A percentile compares a stretch with the other conserved stretches of the same genome.
Conservation (phyloP, 371 early-diverging fungal species). For the Cokeromyces recurvatus region DNA sequence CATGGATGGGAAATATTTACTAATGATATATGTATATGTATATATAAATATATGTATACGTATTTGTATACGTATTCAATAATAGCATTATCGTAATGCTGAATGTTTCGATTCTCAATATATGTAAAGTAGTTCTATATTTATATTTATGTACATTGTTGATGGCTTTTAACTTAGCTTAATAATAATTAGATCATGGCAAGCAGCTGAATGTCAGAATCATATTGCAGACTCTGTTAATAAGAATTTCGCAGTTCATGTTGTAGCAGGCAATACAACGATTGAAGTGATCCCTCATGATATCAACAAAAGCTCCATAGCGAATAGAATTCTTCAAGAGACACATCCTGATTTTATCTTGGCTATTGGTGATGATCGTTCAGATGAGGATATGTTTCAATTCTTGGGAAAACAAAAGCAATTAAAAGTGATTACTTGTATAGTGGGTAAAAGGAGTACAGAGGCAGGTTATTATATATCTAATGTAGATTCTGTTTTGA, state of each 20-base stretch:
- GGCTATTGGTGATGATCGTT: slow-evolving; percentile 75
- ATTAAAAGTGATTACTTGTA: slow-evolving; percentile 47
- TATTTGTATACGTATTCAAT: no score
- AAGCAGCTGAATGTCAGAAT: slow-evolving; percentile 87
- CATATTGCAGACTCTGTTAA: slow-evolving; percentile 82
- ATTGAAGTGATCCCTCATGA: slow-evolving; percentile 81
- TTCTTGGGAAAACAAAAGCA: slow-evolving; percentile 44
- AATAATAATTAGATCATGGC: slow-evolving; percentile 83
- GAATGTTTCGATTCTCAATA: slow-evolving; percentile 63
- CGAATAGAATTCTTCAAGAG: slow-evolving; percentile 52
- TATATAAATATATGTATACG: no score
- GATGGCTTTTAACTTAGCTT: no score
- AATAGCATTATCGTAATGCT: slow-evolving; percentile 65
- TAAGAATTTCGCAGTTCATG: slow-evolving; percentile 84
- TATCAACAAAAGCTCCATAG: slow-evolving; percentile 62
- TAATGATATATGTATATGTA: no score
- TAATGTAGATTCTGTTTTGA: slow-evolving; percentile 45
- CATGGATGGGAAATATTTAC: no score
- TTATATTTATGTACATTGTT: no score
- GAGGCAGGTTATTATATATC: slow-evolving; percentile 55
- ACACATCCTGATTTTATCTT: slow-evolving; percentile 65
- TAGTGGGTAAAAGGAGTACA: slow-evolving; percentile 55
- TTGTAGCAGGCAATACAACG: slow-evolving; percentile 87
- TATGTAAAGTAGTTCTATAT: no score
- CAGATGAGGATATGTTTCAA: slow-evolving; percentile 84